phyloP scores from a whole-genome alignment of 192 early-diverging fungal species.

The Coemansia sp. region DNA sequence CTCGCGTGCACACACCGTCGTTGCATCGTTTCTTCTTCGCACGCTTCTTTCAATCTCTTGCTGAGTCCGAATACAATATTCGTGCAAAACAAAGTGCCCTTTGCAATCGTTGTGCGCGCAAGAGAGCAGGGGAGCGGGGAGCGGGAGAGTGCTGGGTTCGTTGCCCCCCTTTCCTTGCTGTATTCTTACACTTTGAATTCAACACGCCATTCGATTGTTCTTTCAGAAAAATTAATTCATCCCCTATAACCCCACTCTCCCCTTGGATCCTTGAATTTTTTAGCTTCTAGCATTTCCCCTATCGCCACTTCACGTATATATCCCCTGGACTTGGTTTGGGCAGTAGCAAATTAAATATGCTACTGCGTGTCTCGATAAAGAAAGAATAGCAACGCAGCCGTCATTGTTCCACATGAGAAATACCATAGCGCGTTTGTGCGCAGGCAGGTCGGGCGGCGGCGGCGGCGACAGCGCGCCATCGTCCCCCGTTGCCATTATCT shows the following conservation, averaged over 20 bases:
- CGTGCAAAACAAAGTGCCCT: not conserved
- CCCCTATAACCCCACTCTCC: conserved; percentile 1
- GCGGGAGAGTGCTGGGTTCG: not conserved
- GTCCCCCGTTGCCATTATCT: not conserved
- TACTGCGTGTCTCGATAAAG: not conserved
- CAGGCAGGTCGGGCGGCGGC: not conserved
- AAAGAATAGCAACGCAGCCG: not conserved
- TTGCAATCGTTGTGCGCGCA: not conserved
- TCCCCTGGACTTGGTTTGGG: not conserved
- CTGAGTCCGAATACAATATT: not conserved
- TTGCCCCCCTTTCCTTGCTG: not conserved
- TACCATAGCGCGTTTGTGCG: not conserved
- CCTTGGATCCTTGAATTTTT: conserved; percentile 6
- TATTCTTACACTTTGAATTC: not conserved
- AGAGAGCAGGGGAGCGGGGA: not conserved
- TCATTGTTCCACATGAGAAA: conserved; percentile 8
- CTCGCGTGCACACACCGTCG: not conserved
- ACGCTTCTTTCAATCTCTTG: not conserved
- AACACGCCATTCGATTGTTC: conserved; percentile 3
- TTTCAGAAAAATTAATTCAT: not conserved
- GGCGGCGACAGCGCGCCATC: not conserved
- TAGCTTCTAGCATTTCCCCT: not conserved
- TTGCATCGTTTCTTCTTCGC: not conserved
- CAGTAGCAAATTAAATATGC: conserved; percentile 7
- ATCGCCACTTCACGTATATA: not conserved